Conservation (phyloP, 441 rosid species). For the Corymbia calophylla region DNA sequence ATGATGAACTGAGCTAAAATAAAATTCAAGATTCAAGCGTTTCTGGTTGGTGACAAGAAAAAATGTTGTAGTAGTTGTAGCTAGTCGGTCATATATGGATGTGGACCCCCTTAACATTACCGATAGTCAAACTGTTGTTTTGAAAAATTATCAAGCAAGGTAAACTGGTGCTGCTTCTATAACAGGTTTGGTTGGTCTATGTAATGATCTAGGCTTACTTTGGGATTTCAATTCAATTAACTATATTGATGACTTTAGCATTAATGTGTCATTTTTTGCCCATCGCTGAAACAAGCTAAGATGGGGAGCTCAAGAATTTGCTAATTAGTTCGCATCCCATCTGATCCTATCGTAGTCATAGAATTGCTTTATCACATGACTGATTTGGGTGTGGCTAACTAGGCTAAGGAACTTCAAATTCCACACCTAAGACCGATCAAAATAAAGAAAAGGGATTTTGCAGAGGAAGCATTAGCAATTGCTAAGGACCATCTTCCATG, state of each 20-base stretch:
- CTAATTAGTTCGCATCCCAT: not conserved
- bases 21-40: no score
- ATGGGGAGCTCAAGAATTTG: not conserved
- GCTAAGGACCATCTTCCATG: not conserved
- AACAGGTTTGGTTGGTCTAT: no score
- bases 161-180: not conserved
- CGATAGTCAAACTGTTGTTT: no score
- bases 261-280: not conserved
- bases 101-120: no score
- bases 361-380: not conserved
- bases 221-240: not conserved
- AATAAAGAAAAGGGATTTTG: not conserved
- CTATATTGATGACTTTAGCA: not conserved
- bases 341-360: not conserved
- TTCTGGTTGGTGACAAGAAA: no score
- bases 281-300: accelerated
- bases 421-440: not conserved
- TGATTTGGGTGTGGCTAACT: not conserved
- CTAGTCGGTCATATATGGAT: no score
- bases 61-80: no score
- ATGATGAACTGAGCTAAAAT: no score
- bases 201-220: not conserved
- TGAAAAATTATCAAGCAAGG: not conserved
- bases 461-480: not conserved
- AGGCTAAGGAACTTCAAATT: not conserved